Conservation (phyloP, 192 early-diverging fungal species). For the Linnemannia zychae region DNA sequence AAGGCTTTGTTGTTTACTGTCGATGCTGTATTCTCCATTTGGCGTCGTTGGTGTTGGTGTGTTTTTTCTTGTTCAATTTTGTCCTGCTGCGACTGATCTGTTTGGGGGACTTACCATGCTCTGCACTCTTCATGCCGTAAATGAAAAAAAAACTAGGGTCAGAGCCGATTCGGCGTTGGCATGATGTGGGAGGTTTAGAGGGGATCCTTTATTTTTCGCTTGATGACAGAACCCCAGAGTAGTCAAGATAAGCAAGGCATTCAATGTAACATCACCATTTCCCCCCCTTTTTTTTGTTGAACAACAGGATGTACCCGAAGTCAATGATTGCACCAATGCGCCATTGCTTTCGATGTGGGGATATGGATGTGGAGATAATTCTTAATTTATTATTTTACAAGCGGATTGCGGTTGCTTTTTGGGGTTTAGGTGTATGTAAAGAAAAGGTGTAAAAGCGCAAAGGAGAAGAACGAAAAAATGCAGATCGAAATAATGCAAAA, state of each 20-base stretch:
- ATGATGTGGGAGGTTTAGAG: slow-evolving; percentile 88
- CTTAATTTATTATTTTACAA: background rate
- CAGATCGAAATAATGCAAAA: background rate
- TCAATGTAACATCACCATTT: background rate
- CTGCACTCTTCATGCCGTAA: too few species aligned
- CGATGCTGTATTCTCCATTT: slow-evolving; percentile 23
- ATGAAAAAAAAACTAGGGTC: too few species aligned
- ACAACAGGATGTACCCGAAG: too few species aligned
- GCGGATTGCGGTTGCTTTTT: background rate
- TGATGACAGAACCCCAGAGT: background rate
- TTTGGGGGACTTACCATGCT: background rate
- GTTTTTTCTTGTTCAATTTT: slow-evolving; percentile 19
- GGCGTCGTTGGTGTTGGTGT: slow-evolving; percentile 28
- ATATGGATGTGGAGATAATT: too few species aligned
- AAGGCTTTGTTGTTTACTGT: slow-evolving; percentile 6
- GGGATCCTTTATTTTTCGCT: background rate
- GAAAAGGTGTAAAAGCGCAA: background rate
- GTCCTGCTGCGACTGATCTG: background rate
- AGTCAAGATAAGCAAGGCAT: background rate
- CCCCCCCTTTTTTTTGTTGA: background rate
- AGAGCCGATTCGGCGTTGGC: slow-evolving; percentile 88
- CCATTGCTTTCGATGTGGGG: too few species aligned
- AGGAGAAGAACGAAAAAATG: background rate
- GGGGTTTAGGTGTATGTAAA: background rate
- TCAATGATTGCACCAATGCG: background rate